These are phyloP conservation scores for Amanita rubescens DNA, from an alignment of 768 basidiomycete genomes.

Conservation along the genomic window DNA sequence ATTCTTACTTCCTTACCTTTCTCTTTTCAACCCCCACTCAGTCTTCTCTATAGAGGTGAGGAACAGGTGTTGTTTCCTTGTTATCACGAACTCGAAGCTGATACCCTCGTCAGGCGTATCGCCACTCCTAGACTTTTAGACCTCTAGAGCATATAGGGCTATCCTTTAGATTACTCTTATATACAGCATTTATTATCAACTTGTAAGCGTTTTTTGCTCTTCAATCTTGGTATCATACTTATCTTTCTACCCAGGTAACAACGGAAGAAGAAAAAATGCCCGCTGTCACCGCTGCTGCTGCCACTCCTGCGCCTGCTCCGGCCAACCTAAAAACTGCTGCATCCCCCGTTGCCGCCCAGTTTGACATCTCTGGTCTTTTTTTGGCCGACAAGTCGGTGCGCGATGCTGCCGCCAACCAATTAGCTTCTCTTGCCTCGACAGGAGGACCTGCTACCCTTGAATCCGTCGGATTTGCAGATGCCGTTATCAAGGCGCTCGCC, in stretches of 20 bases:
- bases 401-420: slow-evolving; percentile 56
- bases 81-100: not conserved
- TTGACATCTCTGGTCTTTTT: slow-evolving; percentile 74
- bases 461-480: slow-evolving; percentile 61
- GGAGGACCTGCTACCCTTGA: slow-evolving; percentile 74
- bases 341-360: slow-evolving; percentile 47
- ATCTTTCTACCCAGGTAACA: slow-evolving; percentile 33
- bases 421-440: slow-evolving; percentile 75
- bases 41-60: slow-evolving; percentile 9
- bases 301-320: slow-evolving; percentile 42
- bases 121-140: slow-evolving; percentile 8
- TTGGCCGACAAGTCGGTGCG: slow-evolving; percentile 80
- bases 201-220: not conserved
- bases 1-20: not conserved
- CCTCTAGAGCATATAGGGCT: not conserved
- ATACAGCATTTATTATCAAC: not conserved
- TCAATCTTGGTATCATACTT: not conserved
- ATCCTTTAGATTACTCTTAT: not conserved
- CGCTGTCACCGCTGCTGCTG: slow-evolving; percentile 61
- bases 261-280: slow-evolving; percentile 55
- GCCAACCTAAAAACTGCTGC: slow-evolving; percentile 63
- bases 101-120: not conserved
- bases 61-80: not conserved
- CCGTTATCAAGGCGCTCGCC: slow-evolving; percentile 74
- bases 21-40: slow-evolving; percentile 7